phyloP scores from a whole-genome alignment of 768 basidiomycete genomes.

The Mycena belliarum region DNA sequence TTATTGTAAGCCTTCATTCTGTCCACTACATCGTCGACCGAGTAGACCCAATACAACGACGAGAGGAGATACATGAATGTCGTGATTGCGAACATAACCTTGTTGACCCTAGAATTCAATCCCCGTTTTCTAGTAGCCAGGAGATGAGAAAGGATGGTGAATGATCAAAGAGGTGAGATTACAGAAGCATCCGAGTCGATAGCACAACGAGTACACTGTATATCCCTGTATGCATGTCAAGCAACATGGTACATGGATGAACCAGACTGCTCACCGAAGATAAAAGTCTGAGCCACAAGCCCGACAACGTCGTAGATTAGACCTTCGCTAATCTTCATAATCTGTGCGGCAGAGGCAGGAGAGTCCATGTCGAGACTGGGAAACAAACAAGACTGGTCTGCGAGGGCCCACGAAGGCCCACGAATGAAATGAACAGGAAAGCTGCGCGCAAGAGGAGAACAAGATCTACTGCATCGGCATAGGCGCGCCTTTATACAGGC shows the following conservation, averaged over 20 bases:
- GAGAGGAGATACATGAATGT: slow-evolving; percentile 4
- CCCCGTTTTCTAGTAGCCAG: slow-evolving; percentile 6
- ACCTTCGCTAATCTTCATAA: not conserved
- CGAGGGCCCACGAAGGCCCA: too few species aligned
- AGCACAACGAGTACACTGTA: slow-evolving; percentile 5
- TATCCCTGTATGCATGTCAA: not conserved
- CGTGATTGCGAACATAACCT: slow-evolving; percentile 8
- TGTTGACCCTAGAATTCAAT: slow-evolving; percentile 1
- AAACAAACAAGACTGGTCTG: not conserved
- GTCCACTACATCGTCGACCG: not conserved
- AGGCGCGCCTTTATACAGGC: too few species aligned
- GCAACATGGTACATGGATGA: not conserved
- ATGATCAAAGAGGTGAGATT: not conserved
- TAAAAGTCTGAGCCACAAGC: slow-evolving; percentile 3
- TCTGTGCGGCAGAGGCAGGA: not conserved
- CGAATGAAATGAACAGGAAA: not conserved
- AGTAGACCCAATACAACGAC: not conserved
- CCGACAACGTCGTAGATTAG: not conserved
- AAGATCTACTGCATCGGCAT: too few species aligned
- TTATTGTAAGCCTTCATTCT: not conserved
- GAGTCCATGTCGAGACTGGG: not conserved
- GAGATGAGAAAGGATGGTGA: not conserved
- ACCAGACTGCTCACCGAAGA: not conserved
- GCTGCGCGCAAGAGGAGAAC: too few species aligned
- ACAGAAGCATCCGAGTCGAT: slow-evolving; percentile 16